Evolutionary conservation across 2,329 filamentous ascomycete species (phyloP), one percentile per base, ranked within the genome.

Genomic region (Chaetomium strumarium): DNA sequence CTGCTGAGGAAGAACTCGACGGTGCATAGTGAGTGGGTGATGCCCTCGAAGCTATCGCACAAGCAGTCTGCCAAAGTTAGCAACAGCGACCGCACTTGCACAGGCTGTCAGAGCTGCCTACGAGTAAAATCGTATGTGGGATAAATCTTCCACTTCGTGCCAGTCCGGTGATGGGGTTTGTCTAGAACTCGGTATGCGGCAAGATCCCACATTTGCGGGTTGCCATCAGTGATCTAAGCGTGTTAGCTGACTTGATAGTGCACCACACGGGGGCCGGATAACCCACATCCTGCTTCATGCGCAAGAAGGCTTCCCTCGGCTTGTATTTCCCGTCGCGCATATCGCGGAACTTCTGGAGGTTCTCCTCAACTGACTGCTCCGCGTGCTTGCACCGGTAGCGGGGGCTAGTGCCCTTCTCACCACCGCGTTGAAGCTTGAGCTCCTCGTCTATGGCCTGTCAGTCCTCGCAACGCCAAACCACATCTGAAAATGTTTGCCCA

Each of bases 151-250:
- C 91, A 97, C 65, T 86, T 83, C 58, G 80, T 75, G 30, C 88
- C 89, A 0, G 91, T 95, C 34, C 88, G 81, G 69, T 89, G 83
- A 67, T 95, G 90, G 40, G 83, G 78, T 39, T 88, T 83, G 63
- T 86, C 80, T 56, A 90, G 78, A 51, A 97, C 85, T 55, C 92
- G 83, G 70, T 96, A 97, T 14, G 92, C 92, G 2, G 88, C 88
- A 49, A 96, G 72, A 75, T 97, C 92, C 92, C 92, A 96, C 88
- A 96, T 91, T 70, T 95, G 89, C 7, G 91, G 90, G 67, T 96
- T 96, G 30, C 86, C 85, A 62, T 86, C 85, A 46, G 81, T 80
- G 57, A 89, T 88, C 53, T 59, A 33, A 17, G 34, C 13, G 33
- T 10, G 14, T 14, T 1, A 5, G 48, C 57, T 19, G 57, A 52